Evolutionary conservation across 2,329 filamentous ascomycete species (phyloP).

Genomic region (Exutisphaerella laricina): DNA sequence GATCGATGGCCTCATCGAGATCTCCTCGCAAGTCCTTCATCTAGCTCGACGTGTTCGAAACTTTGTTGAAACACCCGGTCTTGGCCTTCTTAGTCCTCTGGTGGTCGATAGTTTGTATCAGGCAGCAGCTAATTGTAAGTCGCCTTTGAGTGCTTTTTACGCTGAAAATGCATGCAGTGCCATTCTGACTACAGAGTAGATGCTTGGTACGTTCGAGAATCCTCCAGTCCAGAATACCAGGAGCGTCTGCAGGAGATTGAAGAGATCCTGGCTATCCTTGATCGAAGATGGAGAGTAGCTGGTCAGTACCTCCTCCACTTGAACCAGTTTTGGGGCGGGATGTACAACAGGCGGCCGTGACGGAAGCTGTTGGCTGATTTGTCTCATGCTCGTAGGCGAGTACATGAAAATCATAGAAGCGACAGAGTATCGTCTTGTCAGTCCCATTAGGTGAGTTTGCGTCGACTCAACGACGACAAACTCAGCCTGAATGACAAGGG

Average conservation of each 20-base stretch:
- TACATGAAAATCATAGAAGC: constrained; percentile 21
- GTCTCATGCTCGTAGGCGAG: constrained; percentile 13
- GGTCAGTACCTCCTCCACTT: constrained; percentile 22
- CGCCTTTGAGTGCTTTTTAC: not conserved
- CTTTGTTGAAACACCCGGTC: constrained; percentile 11
- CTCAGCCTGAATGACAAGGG: not conserved
- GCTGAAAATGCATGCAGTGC: not conserved
- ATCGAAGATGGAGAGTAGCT: constrained; percentile 24
- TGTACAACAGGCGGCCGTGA: not conserved
- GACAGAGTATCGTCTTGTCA: constrained; percentile 20
- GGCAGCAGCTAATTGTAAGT: constrained; percentile 31
- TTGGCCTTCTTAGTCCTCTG: constrained; percentile 21
- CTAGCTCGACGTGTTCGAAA: constrained; percentile 17
- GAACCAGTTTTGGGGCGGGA: constrained; percentile 7
- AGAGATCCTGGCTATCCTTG: constrained; percentile 21
- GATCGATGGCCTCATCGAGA: constrained; percentile 24
- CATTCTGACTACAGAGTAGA: constrained; percentile 5
- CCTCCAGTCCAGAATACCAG: constrained; percentile 21
- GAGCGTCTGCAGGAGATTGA: constrained; percentile 22
- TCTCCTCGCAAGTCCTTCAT: constrained; percentile 15
- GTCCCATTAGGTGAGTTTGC: constrained; percentile 14
- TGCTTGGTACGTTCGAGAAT: constrained; percentile 33
- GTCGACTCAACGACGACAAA: not conserved
- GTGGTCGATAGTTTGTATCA: constrained; percentile 34
- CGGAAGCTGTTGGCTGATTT: constrained; percentile 3